Evolutionary conservation across 2,329 filamentous ascomycete genomes (phyloP).

Genomic region (Trichophyton mentagrophytes): DNA sequence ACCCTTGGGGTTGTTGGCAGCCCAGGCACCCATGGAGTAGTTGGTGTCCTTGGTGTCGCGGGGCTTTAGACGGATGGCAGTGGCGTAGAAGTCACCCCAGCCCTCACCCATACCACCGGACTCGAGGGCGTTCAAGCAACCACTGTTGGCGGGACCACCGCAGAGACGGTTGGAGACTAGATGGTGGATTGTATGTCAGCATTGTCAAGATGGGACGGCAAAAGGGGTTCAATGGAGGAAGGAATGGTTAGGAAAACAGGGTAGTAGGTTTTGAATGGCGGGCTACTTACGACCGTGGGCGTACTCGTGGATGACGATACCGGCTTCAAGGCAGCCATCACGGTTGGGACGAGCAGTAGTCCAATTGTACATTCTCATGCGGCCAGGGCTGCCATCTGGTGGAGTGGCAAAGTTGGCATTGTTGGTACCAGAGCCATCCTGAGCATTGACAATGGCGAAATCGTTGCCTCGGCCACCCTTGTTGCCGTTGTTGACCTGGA

Average conservation of each 20-base stretch:
- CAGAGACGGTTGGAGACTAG: slow-evolving; percentile 12
- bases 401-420: slow-evolving; percentile 13
- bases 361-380: slow-evolving; percentile 14
- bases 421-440: slow-evolving; percentile 12
- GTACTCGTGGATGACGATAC: slow-evolving; percentile 13
- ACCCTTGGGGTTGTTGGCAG: slow-evolving; percentile 6
- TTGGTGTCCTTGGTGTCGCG: slow-evolving; percentile 8
- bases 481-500: slow-evolving; percentile 9
- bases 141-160: slow-evolving; percentile 10
- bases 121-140: slow-evolving; percentile 9
- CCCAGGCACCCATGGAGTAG: slow-evolving; percentile 12
- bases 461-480: slow-evolving; percentile 10
- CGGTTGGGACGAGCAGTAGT: slow-evolving; percentile 8
- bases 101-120: slow-evolving; percentile 13
- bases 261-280: neutral
- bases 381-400: slow-evolving; percentile 10
- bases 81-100: slow-evolving; percentile 12
- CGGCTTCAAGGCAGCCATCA: slow-evolving; percentile 10
- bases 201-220: neutral
- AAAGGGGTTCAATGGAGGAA: neutral
- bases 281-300: slow-evolving; percentile 12
- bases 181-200: neutral
- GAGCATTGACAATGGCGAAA: slow-evolving; percentile 11
- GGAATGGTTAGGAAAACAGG: neutral
- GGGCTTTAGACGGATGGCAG: slow-evolving; percentile 9